Percentiles rank a stretch among this genome's conserved stretches.
Conservation (phyloP, 164 flowering plant genomes). For the Nymphaea colorata region DNA sequence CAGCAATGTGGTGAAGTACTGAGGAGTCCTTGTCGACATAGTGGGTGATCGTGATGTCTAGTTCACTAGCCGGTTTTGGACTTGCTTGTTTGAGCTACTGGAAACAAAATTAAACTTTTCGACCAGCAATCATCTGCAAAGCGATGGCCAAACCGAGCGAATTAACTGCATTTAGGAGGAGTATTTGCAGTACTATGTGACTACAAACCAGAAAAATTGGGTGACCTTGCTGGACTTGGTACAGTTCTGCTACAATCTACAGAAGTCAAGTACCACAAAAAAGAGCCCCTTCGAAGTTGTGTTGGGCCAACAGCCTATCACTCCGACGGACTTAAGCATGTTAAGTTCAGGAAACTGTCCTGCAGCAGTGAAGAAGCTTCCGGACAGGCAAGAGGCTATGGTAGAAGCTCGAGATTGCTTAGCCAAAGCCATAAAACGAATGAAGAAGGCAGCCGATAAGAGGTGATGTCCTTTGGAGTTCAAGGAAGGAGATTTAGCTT, state of each 20-base stretch:
- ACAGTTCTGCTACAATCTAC: neutral
- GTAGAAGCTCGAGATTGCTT: no score
- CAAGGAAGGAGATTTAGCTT: no score
- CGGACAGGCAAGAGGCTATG: no score
- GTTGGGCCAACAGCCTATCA: neutral
- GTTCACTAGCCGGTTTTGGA: neutral
- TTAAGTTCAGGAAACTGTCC: no score
- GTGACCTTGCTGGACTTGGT: neutral
- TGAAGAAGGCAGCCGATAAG: no score
- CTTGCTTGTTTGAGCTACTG: neutral
- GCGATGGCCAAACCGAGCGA: neutral
- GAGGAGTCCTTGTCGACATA: neutral
- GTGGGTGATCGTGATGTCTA: neutral
- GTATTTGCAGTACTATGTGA: neutral
- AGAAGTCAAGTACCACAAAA: neutral
- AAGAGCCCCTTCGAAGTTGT: neutral
- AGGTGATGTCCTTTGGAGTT: no score
- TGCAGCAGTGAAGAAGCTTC: no score
- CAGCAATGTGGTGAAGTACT: conserved; percentile 1
- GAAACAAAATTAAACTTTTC: neutral
- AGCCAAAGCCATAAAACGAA: no score
- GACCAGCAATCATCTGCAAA: neutral
- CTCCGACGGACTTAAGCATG: no score
- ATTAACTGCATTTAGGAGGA: neutral
- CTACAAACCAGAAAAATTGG: neutral